Conservation (phyloP, 106 monocot species). For the Dendrobium catenatum region DNA sequence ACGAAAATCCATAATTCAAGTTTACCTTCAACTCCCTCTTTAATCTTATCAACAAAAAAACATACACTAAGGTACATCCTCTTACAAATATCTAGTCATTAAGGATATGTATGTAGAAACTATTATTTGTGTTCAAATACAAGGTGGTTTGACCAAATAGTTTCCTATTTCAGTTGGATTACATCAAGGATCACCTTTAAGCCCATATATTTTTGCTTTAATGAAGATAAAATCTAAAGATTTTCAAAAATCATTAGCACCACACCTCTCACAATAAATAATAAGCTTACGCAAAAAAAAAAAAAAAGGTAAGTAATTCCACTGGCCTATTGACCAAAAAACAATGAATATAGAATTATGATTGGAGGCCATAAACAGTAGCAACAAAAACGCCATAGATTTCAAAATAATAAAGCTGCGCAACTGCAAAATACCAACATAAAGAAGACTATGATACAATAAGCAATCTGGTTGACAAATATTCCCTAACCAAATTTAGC, state of each 20-base stretch:
- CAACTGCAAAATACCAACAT: slow-evolving; percentile 1
- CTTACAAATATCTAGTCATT: too few relatives aligned
- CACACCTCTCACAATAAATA: background rate
- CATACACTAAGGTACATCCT: too few relatives aligned
- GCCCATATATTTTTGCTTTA: background rate
- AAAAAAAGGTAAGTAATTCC: background rate
- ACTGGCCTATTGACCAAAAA: background rate
- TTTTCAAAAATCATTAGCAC: background rate
- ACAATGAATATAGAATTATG: background rate
- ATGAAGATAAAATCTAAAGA: background rate
- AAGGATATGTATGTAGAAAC: too few relatives aligned
- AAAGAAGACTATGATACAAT: background rate
- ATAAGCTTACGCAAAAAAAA: background rate
- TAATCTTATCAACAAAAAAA: too few relatives aligned
- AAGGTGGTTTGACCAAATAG: too few relatives aligned
- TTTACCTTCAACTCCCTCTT: too few relatives aligned
- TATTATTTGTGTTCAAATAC: too few relatives aligned
- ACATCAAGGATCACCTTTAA: too few relatives aligned
- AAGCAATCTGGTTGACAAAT: background rate
- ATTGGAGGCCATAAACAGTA: background rate
- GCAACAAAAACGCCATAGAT: background rate
- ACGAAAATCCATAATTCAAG: too few relatives aligned
- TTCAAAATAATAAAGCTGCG: background rate
- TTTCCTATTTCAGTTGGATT: too few relatives aligned
- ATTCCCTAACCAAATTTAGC: background rate